These are phyloP conservation scores for Hypsizygus ulmarius DNA, from an alignment of 1,284 basidiomycete species.

Conservation along the genomic window DNA sequence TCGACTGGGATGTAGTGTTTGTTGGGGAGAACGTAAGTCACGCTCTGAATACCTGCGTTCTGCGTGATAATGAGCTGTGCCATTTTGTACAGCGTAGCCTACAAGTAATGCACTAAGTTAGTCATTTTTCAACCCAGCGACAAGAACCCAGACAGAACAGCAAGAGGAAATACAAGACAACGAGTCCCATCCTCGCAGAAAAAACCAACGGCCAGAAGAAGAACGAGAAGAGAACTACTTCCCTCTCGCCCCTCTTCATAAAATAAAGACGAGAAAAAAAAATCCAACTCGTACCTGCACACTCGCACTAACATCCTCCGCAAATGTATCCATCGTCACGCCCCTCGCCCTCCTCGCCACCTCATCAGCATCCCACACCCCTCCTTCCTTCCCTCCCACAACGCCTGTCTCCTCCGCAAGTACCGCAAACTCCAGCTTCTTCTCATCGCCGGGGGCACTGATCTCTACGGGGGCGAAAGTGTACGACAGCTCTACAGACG, in stretches of 20 bases:
- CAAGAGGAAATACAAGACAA: too few relatives aligned
- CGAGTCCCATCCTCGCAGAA: too few relatives aligned
- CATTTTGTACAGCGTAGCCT: slow-evolving; percentile 94
- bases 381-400: slow-evolving; percentile 44
- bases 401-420: slow-evolving; percentile 27
- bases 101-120: too few relatives aligned
- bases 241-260: too few relatives aligned
- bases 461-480: slow-evolving; percentile 54
- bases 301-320: slow-evolving; percentile 84
- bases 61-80: slow-evolving; percentile 68
- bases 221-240: too few relatives aligned
- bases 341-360: slow-evolving; percentile 59
- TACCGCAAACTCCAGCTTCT: slow-evolving; percentile 47
- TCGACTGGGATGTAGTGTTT: slow-evolving; percentile 90
- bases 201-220: too few relatives aligned
- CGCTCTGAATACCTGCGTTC: slow-evolving; percentile 59
- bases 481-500: slow-evolving; percentile 75
- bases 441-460: slow-evolving; percentile 43
- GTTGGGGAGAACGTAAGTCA: slow-evolving; percentile 85
- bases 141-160: too few relatives aligned
- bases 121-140: too few relatives aligned
- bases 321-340: slow-evolving; percentile 81
- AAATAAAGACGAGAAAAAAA: not conserved
- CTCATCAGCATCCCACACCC: slow-evolving; percentile 56
- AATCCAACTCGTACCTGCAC: slow-evolving; percentile 64